A percentile compares a stretch with the other conserved stretches of the same genome.
phyloP scores from a whole-genome alignment of 2,329 filamentous ascomycete genomes.

The Aspergillus amoenus region DNA sequence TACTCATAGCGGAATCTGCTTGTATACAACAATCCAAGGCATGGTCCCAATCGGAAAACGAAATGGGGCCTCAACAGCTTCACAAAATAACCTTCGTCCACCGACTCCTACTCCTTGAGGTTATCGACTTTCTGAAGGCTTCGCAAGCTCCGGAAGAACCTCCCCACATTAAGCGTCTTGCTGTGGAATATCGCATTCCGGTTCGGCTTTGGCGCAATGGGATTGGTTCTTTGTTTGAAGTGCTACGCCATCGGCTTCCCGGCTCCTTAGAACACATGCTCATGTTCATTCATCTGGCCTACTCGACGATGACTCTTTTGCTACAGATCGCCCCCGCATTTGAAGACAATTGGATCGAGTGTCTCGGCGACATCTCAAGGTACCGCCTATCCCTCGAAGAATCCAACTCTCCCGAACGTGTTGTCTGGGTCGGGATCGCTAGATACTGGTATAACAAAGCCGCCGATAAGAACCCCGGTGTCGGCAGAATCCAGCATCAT shows the following conservation, averaged over 20 bases:
- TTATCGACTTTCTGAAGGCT: conserved; percentile 83
- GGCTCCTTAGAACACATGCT: conserved; percentile 84
- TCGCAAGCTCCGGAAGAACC: conserved; percentile 81
- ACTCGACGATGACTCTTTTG: conserved; percentile 83
- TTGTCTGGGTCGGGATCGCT: conserved; percentile 79
- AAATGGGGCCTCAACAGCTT: conserved; percentile 60
- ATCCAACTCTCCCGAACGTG: conserved; percentile 69
- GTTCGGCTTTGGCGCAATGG: conserved; percentile 92
- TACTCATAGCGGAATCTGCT: conserved; percentile 84
- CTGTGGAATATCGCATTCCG: conserved; percentile 85
- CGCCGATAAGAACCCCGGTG: conserved; percentile 70
- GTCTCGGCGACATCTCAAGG: conserved; percentile 78
- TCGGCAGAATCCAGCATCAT: conserved; percentile 84
- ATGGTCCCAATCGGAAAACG: conserved; percentile 55
- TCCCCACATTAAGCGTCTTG: conserved; percentile 64
- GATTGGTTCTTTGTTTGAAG: conserved; percentile 80
- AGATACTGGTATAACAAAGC: conserved; percentile 83
- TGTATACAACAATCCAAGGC: conserved; percentile 79
- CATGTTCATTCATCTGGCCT: conserved; percentile 83
- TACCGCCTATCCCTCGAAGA: conserved; percentile 94
- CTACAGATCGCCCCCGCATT: conserved; percentile 84
- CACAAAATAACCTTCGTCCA: conserved; percentile 88
- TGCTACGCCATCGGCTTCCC: conserved; percentile 72
- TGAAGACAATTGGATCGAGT: conserved; percentile 90
- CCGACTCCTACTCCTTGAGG: conserved; percentile 75